phyloP scores from a whole-genome alignment of 768 basidiomycete species.

The Auricularia sp. region DNA sequence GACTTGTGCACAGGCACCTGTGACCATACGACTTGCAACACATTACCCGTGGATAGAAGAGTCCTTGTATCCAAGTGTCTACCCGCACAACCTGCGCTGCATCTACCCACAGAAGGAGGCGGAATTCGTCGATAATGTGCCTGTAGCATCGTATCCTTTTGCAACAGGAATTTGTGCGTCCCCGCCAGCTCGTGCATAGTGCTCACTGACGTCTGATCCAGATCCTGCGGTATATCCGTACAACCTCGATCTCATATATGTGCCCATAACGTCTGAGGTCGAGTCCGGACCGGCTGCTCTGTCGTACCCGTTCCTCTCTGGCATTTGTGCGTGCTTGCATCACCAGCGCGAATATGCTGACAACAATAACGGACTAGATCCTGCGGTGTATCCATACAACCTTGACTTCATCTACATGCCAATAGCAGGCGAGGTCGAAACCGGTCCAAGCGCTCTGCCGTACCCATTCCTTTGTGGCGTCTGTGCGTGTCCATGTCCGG shows the following conservation, averaged over 20 bases:
- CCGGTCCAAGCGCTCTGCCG: background rate
- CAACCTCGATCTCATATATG: background rate
- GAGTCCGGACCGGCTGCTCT: background rate
- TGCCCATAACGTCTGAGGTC: background rate
- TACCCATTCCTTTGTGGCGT: slow-evolving; percentile 12
- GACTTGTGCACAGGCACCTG: background rate
- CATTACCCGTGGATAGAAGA: background rate
- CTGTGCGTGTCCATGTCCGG: slow-evolving; percentile 19
- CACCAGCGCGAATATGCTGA: background rate
- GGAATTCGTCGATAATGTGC: background rate
- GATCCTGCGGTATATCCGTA: slow-evolving; percentile 15
- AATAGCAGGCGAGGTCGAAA: background rate
- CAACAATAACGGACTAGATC: slow-evolving; percentile 11
- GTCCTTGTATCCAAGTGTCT: slow-evolving; percentile 23
- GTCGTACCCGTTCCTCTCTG: slow-evolving; percentile 5
- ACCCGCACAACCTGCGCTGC: slow-evolving; percentile 28
- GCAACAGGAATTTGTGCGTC: slow-evolving; percentile 19
- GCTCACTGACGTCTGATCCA: too few relatives aligned
- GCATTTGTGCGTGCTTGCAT: slow-evolving; percentile 18
- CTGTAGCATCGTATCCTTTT: slow-evolving; percentile 2
- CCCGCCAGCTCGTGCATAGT: background rate
- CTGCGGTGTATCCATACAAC: slow-evolving; percentile 8
- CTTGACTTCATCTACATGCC: slow-evolving; percentile 4
- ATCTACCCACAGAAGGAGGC: slow-evolving; percentile 22
- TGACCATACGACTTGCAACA: background rate